Percentiles rank a stretch among this genome's conserved stretches.
Conservation (phyloP, 345 rosid genomes). For the Citrus cavaleriei region DNA sequence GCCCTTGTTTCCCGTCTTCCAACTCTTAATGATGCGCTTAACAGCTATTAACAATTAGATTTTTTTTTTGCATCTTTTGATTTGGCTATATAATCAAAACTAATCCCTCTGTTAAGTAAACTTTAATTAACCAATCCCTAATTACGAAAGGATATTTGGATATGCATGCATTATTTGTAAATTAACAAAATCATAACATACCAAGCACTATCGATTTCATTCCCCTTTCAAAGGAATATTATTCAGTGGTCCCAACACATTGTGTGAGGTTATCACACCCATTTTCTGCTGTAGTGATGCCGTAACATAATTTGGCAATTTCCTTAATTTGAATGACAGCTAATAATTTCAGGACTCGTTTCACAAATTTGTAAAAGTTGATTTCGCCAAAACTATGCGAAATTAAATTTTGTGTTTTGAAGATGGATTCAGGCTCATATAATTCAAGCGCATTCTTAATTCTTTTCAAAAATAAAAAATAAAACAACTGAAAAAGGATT, state of each 20-base stretch:
- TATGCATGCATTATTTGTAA: background rate
- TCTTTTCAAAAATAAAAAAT: too few species aligned
- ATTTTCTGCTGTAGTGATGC: background rate
- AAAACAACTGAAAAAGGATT: too few species aligned
- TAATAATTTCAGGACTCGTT: background rate
- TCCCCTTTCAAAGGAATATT: slow-evolving; percentile 12
- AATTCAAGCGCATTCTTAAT: too few species aligned
- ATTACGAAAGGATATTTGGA: slow-evolving; percentile 8
- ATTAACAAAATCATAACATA: background rate
- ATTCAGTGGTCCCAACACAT: slow-evolving; percentile 19
- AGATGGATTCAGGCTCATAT: too few species aligned
- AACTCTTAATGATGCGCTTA: slow-evolving; percentile 31
- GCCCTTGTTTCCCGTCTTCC: slow-evolving; percentile 50
- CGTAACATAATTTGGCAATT: background rate
- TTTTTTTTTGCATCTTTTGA: slow-evolving; percentile 7
- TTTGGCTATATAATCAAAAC: slow-evolving; percentile 17
- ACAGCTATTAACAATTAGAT: slow-evolving; percentile 11
- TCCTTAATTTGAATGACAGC: background rate
- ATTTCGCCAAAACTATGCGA: background rate
- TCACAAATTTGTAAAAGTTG: background rate
- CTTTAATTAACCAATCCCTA: slow-evolving; percentile 26
- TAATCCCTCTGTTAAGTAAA: slow-evolving; percentile 16
- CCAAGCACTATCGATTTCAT: slow-evolving; percentile 12
- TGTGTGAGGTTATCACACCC: background rate
- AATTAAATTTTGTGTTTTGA: too few species aligned